These are phyloP conservation scores for Amaranthus palmeri DNA, from an alignment of 148 eudicot species.

Conservation along the genomic window DNA sequence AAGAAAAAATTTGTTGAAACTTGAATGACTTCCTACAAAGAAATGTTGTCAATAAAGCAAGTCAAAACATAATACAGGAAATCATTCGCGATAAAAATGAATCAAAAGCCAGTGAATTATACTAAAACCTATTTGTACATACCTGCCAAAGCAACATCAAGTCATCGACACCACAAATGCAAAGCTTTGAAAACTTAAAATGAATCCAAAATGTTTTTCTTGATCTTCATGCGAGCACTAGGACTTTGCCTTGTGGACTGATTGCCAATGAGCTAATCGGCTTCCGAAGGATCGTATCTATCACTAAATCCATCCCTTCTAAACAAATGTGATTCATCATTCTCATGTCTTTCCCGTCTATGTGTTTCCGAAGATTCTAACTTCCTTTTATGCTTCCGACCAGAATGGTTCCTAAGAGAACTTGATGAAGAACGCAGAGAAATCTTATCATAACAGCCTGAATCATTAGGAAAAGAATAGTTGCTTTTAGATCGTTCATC, in stretches of 20 bases:
- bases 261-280: conserved; percentile 32
- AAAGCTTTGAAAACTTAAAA: conserved; percentile 15
- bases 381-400: conserved; percentile 31
- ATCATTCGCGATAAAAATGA: conserved; percentile 15
- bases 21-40: conserved; percentile 67
- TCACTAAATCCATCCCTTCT: conserved; percentile 47
- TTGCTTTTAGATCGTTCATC: conserved; percentile 26
- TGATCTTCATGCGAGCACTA: conserved; percentile 3
- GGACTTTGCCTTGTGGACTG: conserved; percentile 17
- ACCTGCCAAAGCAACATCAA: conserved; percentile 18
- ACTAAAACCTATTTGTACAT: conserved; percentile 11
- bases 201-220: conserved; percentile 3
- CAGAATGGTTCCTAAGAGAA: conserved; percentile 19
- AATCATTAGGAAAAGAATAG: conserved; percentile 11
- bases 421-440: conserved; percentile 19
- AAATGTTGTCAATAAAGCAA: conserved; percentile 25
- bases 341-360: conserved; percentile 28
- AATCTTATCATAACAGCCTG: conserved; percentile 13
- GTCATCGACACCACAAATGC: conserved; percentile 11
- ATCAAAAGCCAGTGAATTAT: conserved; percentile 8
- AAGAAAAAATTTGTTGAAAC: conserved; percentile 47
- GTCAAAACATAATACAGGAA: conserved; percentile 31
- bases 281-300: conserved; percentile 81
- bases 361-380: conserved; percentile 30
- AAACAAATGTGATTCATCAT: conserved; percentile 29